Percentiles rank a stretch among this genome's conserved stretches.
These are phyloP conservation scores for Gilbertella persicaria DNA, from an alignment of 371 early-diverging fungal species.

Conservation along the genomic window DNA sequence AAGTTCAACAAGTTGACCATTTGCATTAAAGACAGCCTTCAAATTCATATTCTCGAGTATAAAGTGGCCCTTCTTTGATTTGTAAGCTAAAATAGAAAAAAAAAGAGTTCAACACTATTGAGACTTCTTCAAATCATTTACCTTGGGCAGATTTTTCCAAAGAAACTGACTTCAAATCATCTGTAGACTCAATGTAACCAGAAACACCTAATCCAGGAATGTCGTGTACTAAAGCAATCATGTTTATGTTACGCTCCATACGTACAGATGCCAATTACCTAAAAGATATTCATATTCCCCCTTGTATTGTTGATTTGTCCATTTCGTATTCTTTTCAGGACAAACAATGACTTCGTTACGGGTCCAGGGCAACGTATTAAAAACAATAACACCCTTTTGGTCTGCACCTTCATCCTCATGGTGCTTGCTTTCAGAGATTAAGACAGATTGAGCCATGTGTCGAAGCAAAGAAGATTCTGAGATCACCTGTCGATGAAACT, in stretches of 20 bases:
- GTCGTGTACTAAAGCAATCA: conserved; percentile 28
- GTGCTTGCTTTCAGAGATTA: conserved; percentile 9
- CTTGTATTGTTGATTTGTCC: conserved; percentile 45
- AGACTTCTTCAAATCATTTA: background rate
- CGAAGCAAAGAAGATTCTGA: conserved; percentile 33
- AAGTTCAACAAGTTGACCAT: conserved; percentile 73
- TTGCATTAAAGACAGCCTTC: conserved; percentile 63
- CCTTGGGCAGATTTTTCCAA: conserved; percentile 22
- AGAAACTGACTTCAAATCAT: conserved; percentile 10
- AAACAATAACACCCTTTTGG: conserved; percentile 53
- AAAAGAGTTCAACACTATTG: background rate
- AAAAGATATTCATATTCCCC: conserved; percentile 50
- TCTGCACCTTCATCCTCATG: background rate
- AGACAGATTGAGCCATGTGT: conserved; percentile 33
- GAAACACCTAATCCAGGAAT: conserved; percentile 38
- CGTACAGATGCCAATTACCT: conserved; percentile 21
- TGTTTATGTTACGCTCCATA: background rate
- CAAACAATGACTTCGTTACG: conserved; percentile 72
- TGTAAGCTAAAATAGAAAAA: conserved; percentile 28
- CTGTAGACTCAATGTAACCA: conserved; percentile 15
- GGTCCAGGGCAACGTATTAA: conserved; percentile 85
- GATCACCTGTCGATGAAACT: conserved; percentile 49
- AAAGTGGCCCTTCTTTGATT: conserved; percentile 31
- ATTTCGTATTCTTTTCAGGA: conserved; percentile 36
- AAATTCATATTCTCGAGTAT: conserved; percentile 77